Conservation (phyloP, 2,329 filamentous ascomycete genomes). For the Geosmithia putterillii region DNA sequence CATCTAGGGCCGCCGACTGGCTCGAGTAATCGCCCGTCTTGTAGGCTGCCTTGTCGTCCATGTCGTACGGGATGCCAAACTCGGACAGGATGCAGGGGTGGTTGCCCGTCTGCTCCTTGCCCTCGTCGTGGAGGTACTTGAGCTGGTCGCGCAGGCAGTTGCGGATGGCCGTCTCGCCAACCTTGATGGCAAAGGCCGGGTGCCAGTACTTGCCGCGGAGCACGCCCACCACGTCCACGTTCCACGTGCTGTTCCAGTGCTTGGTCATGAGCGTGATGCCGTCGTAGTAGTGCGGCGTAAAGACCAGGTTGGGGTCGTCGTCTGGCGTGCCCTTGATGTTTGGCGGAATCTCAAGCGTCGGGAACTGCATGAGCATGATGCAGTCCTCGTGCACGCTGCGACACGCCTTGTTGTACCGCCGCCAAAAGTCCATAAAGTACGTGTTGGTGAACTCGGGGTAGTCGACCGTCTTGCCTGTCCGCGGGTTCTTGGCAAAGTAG, state of each 20-base stretch:
- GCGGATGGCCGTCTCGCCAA: slow-evolving; percentile 86
- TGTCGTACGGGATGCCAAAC: slow-evolving; percentile 96
- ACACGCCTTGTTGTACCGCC: slow-evolving; percentile 63
- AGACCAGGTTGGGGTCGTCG: slow-evolving; percentile 82
- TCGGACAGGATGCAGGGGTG: slow-evolving; percentile 87
- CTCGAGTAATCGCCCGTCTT: slow-evolving; percentile 91
- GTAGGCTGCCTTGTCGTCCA: slow-evolving; percentile 95
- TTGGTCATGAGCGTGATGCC: slow-evolving; percentile 95
- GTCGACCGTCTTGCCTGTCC: slow-evolving; percentile 59
- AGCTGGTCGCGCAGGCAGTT: slow-evolving; percentile 90
- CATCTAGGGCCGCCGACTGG: slow-evolving; percentile 85
- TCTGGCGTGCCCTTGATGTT: slow-evolving; percentile 76
- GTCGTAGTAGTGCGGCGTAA: slow-evolving; percentile 93
- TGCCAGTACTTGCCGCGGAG: slow-evolving; percentile 79
- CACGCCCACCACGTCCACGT: slow-evolving; percentile 89
- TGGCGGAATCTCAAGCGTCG: slow-evolving; percentile 84
- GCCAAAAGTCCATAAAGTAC: slow-evolving; percentile 81
- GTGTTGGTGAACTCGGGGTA: slow-evolving; percentile 82
- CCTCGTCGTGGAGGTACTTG: slow-evolving; percentile 70
- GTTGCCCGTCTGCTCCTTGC: slow-evolving; percentile 73
- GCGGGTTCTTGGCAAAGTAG: slow-evolving; percentile 75
- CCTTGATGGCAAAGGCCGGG: slow-evolving; percentile 82
- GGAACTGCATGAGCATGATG: slow-evolving; percentile 83
- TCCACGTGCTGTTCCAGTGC: slow-evolving; percentile 97
- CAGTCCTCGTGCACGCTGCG: slow-evolving; percentile 65